Evolutionary conservation across 148 eudicot genomes (phyloP).

Genomic region (Oxyria digyna): DNA sequence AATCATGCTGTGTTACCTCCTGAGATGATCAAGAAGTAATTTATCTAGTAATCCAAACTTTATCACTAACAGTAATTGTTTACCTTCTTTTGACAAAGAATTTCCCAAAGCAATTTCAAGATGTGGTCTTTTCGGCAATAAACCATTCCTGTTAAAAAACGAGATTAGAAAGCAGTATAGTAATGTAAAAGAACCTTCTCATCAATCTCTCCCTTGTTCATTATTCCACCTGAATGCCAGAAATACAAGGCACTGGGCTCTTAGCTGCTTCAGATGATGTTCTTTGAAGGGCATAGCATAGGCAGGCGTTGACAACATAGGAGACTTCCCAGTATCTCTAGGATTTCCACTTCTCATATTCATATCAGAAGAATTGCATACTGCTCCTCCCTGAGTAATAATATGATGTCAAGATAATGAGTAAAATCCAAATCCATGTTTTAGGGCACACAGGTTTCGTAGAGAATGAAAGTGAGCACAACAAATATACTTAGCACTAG

Average conservation of each 20-base stretch:
- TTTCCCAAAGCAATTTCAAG: conserved; percentile 93
- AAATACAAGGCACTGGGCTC: conserved; percentile 97
- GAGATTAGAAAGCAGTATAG: conserved; percentile 4
- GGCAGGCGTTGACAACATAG: conserved; percentile 27
- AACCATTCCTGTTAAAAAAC: conserved; percentile 50
- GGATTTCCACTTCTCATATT: conserved; percentile 38
- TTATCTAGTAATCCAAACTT: not conserved
- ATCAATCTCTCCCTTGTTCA: not conserved
- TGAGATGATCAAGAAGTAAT: not conserved
- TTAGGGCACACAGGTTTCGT: not conserved
- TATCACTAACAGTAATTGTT: not conserved
- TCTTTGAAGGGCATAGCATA: conserved; percentile 80
- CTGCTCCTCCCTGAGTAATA: conserved; percentile 30
- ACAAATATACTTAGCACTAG: not conserved
- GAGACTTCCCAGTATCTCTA: conserved; percentile 66
- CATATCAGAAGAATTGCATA: conserved; percentile 27
- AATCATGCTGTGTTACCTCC: not conserved
- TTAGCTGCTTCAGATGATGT: conserved; percentile 86
- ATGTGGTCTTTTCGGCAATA: conserved; percentile 76
- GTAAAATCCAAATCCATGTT: not conserved
- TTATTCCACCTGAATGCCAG: conserved; percentile 71
- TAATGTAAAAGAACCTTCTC: not conserved
- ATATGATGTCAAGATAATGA: not conserved
- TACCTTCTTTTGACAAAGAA: conserved; percentile 55
- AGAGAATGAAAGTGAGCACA: not conserved